phyloP scores from a whole-genome alignment of 2,329 filamentous ascomycete species.

The Remersonia thermophila region DNA sequence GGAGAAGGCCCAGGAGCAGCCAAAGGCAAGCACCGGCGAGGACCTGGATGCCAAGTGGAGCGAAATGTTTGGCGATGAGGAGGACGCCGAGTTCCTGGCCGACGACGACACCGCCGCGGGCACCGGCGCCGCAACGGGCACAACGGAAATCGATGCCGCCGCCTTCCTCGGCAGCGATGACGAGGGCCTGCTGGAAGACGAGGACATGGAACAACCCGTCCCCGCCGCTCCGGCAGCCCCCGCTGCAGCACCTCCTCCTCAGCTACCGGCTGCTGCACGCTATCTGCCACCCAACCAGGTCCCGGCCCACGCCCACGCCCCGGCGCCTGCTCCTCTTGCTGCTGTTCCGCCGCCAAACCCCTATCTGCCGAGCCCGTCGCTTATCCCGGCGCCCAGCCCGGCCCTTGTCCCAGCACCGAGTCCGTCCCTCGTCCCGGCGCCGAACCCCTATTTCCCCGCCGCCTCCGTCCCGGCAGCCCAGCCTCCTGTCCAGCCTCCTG shows the following conservation, averaged over 20 bases:
- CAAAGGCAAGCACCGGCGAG: slow-evolving; percentile 28
- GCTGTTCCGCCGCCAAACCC: not conserved
- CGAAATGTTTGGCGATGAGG: slow-evolving; percentile 65
- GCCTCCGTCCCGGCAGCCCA: slow-evolving; percentile 9
- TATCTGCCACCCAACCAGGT: slow-evolving; percentile 21
- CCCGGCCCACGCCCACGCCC: slow-evolving; percentile 16
- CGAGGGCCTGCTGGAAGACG: slow-evolving; percentile 72
- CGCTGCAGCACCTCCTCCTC: slow-evolving; percentile 6
- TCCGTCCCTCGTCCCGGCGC: slow-evolving; percentile 11
- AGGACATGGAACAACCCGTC: slow-evolving; percentile 29
- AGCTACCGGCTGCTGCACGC: slow-evolving; percentile 21
- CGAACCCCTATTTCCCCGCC: slow-evolving; percentile 11
- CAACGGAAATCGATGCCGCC: slow-evolving; percentile 42
- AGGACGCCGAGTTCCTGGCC: slow-evolving; percentile 50
- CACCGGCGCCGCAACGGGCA: too few species aligned
- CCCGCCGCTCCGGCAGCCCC: slow-evolving; percentile 10
- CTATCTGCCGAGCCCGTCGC: not conserved
- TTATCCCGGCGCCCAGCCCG: not conserved
- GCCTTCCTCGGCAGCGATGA: slow-evolving; percentile 71
- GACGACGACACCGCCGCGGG: slow-evolving; percentile 36
- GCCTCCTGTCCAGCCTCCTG: slow-evolving; percentile 13
- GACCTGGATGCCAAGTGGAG: slow-evolving; percentile 75
- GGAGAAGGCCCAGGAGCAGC: not conserved
- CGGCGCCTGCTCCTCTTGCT: too few species aligned
- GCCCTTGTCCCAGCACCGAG: too few species aligned